Evolutionary conservation across 192 early-diverging fungal species (phyloP).

Genomic region (Paraglomus occultum): DNA sequence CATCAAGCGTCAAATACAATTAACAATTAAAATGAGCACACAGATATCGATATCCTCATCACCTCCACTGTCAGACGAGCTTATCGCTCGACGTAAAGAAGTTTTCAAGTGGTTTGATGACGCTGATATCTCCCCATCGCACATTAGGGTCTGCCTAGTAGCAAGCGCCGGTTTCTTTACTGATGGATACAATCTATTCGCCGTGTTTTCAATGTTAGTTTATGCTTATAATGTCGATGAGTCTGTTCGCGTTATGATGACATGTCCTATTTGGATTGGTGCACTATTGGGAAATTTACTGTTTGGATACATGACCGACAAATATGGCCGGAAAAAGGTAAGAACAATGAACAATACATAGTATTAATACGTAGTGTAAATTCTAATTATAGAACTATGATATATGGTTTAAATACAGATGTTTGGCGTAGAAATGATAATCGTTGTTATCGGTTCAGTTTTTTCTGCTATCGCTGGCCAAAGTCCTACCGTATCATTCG

Average conservation of each 20-base stretch:
- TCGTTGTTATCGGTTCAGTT: conserved; percentile 85
- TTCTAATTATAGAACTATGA: too few species aligned
- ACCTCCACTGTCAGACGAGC: neutral
- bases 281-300: conserved; percentile 79
- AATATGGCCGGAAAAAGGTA: conserved; percentile 67
- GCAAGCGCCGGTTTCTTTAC: conserved; percentile 80
- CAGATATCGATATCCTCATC: too few species aligned
- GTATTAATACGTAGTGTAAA: too few species aligned
- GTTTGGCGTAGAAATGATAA: conserved; percentile 86
- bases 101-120: conserved; percentile 55
- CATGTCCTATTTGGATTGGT: conserved; percentile 74
- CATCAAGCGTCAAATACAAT: too few species aligned
- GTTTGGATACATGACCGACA: conserved; percentile 89
- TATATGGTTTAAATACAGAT: conserved; percentile 41
- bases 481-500: conserved; percentile 64
- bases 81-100: conserved; percentile 34
- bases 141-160: conserved; percentile 59
- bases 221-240: conserved; percentile 70
- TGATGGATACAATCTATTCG: conserved; percentile 93
- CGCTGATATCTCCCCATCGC: conserved; percentile 68
- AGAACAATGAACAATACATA: too few species aligned
- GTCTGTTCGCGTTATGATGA: conserved; percentile 85
- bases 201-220: conserved; percentile 80
- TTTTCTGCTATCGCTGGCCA: conserved; percentile 73
- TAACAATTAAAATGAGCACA: too few species aligned